Percentiles rank a stretch among this genome's conserved stretches.
Evolutionary conservation across 495 filamentous ascomycete genomes (phyloP).

Genomic region (Aspergillus homomorphus): DNA sequence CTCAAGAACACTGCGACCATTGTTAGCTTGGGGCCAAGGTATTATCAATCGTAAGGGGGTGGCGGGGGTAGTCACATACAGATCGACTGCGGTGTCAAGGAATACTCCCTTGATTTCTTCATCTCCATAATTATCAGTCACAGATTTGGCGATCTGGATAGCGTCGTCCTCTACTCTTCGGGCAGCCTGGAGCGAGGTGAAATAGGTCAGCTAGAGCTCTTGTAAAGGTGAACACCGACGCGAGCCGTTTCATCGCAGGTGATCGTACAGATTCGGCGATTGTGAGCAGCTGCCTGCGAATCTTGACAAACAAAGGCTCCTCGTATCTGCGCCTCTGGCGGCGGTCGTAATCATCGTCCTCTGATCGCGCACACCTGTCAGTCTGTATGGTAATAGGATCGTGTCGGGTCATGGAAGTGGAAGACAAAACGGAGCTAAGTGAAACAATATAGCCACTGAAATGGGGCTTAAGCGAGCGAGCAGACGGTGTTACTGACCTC

Average conservation of each 20-base stretch:
- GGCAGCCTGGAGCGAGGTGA: conserved; percentile 50
- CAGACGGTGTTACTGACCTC: conserved; percentile 42
- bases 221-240: not conserved
- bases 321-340: conserved; percentile 76
- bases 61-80: conserved; percentile 49
- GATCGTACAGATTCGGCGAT: conserved; percentile 76
- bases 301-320: conserved; percentile 68
- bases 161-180: conserved; percentile 80
- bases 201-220: conserved; percentile 16
- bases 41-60: not conserved
- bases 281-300: conserved; percentile 75
- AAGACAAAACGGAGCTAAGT: not conserved
- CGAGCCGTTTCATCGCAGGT: conserved; percentile 6
- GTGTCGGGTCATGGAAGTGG: not conserved
- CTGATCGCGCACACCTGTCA: conserved; percentile 35
- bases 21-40: conserved; percentile 6
- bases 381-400: not conserved
- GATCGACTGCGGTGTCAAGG: conserved; percentile 65
- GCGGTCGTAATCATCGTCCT: conserved; percentile 75
- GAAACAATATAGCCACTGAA: conserved; percentile 4
- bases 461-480: not conserved
- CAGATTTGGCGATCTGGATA: conserved; percentile 66
- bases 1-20: conserved; percentile 57
- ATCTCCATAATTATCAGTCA: conserved; percentile 79
- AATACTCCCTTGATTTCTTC: conserved; percentile 67